These are phyloP conservation scores for Nidularia sp. DNA, from an alignment of 768 basidiomycete genomes.

Conservation along the genomic window DNA sequence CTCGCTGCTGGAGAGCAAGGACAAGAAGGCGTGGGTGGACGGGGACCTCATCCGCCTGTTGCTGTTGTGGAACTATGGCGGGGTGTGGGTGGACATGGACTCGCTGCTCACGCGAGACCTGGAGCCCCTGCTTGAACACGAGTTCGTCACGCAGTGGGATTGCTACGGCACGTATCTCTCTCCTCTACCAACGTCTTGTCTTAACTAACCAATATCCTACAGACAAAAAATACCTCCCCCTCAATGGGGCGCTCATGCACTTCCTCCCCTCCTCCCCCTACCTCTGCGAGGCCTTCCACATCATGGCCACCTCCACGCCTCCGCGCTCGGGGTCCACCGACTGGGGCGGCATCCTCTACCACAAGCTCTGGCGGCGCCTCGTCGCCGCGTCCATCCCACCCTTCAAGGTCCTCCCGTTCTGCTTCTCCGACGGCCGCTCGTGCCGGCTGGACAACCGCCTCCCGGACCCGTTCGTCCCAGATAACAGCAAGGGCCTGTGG, in stretches of 20 bases:
- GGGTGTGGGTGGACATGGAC: conserved; percentile 98
- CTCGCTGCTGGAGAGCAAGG: conserved; percentile 51
- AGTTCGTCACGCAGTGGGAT: conserved; percentile 99
- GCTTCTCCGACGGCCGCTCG: conserved; percentile 88
- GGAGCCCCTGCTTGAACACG: conserved; percentile 82
- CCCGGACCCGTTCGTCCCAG: conserved; percentile 82
- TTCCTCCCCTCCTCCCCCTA: conserved; percentile 91
- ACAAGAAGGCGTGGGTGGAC: conserved; percentile 89
- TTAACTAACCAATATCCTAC: background rate
- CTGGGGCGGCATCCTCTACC: conserved; percentile 91
- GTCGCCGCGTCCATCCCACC: conserved; percentile 69
- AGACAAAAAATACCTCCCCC: conserved; percentile 48
- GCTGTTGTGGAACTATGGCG: conserved; percentile 85
- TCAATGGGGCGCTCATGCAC: conserved; percentile 95
- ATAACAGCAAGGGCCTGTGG: conserved; percentile 55
- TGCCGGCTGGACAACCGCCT: conserved; percentile 92
- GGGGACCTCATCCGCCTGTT: conserved; percentile 89
- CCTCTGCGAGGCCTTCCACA: conserved; percentile 93
- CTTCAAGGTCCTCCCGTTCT: conserved; percentile 92
- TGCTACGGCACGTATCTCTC: conserved; percentile 72
- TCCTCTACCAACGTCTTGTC: background rate
- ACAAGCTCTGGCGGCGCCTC: conserved; percentile 86
- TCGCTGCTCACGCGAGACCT: conserved; percentile 86
- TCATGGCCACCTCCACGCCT: conserved; percentile 73
- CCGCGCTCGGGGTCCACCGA: conserved; percentile 82